Conservation (phyloP, 495 filamentous ascomycete genomes). For the Podospora appendiculata region DNA sequence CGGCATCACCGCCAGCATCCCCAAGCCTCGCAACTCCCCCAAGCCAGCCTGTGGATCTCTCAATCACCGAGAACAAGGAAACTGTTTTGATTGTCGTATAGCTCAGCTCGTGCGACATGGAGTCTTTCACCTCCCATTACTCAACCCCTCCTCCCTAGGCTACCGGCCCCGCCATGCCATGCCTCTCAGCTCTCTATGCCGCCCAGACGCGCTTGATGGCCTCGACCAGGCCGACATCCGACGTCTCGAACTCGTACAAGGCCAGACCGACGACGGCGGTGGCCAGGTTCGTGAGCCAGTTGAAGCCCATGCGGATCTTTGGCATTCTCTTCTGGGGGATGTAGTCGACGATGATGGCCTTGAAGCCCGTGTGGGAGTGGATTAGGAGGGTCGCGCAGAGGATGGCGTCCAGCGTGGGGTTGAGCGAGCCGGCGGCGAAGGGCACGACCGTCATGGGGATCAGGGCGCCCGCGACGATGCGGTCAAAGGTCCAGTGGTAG, state of each 20-base stretch:
- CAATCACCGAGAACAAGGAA: background rate
- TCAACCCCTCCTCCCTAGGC: background rate
- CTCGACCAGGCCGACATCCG: slow-evolving; percentile 91
- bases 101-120: too few relatives aligned
- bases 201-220: slow-evolving; percentile 79
- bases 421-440: slow-evolving; percentile 83
- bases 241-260: slow-evolving; percentile 99
- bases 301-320: slow-evolving; percentile 50
- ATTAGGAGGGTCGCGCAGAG: slow-evolving; percentile 78
- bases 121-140: background rate
- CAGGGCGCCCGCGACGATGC: slow-evolving; percentile 66
- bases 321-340: slow-evolving; percentile 66
- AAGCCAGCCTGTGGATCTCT: background rate
- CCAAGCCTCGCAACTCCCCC: background rate
- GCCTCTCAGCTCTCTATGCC: slow-evolving; percentile 35
- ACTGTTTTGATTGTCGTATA: background rate
- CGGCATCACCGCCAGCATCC: background rate
- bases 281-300: slow-evolving; percentile 70
- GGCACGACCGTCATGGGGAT: slow-evolving; percentile 83
- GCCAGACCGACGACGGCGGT: slow-evolving; percentile 79
- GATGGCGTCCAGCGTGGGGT: slow-evolving; percentile 79
- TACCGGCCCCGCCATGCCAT: background rate
- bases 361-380: slow-evolving; percentile 92
- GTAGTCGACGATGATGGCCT: slow-evolving; percentile 86
- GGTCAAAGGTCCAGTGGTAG: slow-evolving; percentile 98